phyloP scores from a whole-genome alignment of 148 eudicot species.

The Rhododendron griersonianum region DNA sequence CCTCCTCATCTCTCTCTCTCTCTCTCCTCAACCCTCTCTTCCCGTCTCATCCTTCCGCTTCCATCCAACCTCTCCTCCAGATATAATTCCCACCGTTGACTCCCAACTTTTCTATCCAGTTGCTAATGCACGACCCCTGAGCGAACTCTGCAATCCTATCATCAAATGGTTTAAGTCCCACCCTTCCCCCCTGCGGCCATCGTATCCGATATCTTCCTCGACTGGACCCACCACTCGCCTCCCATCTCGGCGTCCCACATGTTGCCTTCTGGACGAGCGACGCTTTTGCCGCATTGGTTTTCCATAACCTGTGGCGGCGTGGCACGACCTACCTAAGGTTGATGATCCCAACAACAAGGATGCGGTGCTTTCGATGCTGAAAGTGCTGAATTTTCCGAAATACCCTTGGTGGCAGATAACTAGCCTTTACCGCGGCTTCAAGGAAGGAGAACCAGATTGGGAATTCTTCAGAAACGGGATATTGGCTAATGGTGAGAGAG shows the following conservation, averaged over 20 bases:
- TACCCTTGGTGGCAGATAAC: conserved; percentile 16
- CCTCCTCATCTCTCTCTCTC: conserved; percentile 37
- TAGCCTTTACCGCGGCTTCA: conserved; percentile 19
- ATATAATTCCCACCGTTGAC: conserved; percentile 4
- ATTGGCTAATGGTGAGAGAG: conserved; percentile 21
- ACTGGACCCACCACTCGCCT: conserved; percentile 48
- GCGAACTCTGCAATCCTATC: conserved; percentile 29
- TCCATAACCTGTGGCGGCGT: conserved; percentile 5
- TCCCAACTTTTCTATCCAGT: conserved; percentile 9
- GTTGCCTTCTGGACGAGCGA: conserved; percentile 35
- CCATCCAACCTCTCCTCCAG: conserved; percentile 39
- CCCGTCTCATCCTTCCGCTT: conserved; percentile 26
- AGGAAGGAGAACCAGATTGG: conserved; percentile 28
- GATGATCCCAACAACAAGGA: background rate
- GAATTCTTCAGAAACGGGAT: conserved; percentile 30
- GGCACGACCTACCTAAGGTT: background rate
- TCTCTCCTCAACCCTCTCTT: conserved; percentile 37
- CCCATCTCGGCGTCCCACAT: conserved; percentile 36
- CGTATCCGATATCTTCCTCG: conserved; percentile 59
- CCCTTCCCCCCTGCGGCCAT: conserved; percentile 51
- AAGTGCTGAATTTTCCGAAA: conserved; percentile 18
- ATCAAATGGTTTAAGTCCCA: conserved; percentile 45
- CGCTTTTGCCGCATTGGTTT: conserved; percentile 13
- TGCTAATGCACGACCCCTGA: background rate
- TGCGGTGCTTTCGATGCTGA: background rate